Evolutionary conservation across 371 early-diverging fungal species (phyloP), one percentile per base, ranked within the genome.

Genomic region (Rhizopus sp.): DNA sequence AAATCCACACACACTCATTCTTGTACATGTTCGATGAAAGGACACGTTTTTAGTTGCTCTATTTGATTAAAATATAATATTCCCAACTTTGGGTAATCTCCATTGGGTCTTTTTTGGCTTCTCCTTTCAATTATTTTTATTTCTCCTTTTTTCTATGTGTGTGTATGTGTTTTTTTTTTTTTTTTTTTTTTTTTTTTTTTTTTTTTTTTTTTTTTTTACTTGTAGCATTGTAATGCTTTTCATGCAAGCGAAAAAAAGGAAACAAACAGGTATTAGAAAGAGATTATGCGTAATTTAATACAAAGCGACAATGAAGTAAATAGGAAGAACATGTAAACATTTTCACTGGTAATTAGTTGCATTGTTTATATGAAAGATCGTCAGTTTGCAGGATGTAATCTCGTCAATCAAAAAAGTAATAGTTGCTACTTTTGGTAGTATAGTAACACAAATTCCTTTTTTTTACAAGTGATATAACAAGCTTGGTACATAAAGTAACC

Each of bases 391-490:
- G 62, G 51, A 53, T 48, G 54, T 34, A 49, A 60, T 5, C 54
- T 53, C 44, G 61, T 61, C 55, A 50, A 50, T 61, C 53, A 47
- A 32, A 53, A 33, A 5, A 30, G 52, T 49, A 54, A 12, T 41
- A 15, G 41, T 41, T 13, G 41, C 23, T 23, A 23, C 23, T 23
- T 23, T 23, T 23, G 23, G 23, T 23, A 23, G 23, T 30, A 48
- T 48, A 23, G 49, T 48, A 46, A 48, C 23, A 37, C 30, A 37
- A 7, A 38, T 33, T 44, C 3, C n/a, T 16, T 50, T 50, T 50
- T 17, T 34, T 50, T 50, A 35, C 12, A 50, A 31, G 32, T 34
- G 15, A 50, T 3, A 16, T 16, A 44, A 16, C 50, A 34, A 50
- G 17, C 34, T 12, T 16, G 35, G 8, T 34, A 34, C 34, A 50